A percentile compares a stretch with the other conserved stretches of the same genome.
phyloP scores from a whole-genome alignment of 129 eudicot species.

The Arctium minus region DNA sequence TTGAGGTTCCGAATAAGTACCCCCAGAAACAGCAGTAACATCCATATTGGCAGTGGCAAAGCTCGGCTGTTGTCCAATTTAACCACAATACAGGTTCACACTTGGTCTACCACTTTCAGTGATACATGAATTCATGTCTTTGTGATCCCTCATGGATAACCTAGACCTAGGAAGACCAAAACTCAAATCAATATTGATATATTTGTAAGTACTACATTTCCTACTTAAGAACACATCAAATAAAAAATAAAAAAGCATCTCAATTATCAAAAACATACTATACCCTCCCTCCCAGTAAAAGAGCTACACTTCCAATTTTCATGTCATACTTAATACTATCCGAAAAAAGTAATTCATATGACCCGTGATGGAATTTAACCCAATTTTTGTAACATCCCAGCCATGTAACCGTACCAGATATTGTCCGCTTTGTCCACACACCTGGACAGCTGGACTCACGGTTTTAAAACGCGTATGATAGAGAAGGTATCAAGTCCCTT shows the following conservation, averaged over 20 bases:
- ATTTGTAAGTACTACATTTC: not conserved
- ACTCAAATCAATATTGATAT: not conserved
- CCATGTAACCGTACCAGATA: no score
- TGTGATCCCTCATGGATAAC: conserved; percentile 2
- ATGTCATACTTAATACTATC: not conserved
- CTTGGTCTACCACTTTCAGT: not conserved
- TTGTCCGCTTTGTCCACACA: no score
- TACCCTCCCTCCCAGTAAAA: not conserved
- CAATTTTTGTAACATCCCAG: not conserved
- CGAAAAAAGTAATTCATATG: not conserved
- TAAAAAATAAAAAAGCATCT: not conserved
- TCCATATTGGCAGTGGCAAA: conserved; percentile 38
- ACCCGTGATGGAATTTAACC: not conserved
- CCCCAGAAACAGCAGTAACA: conserved; percentile 15
- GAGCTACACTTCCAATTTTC: not conserved
- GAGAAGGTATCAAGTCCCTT: no score
- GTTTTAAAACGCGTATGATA: no score
- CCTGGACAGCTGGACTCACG: no score
- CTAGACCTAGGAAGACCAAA: conserved; percentile 1
- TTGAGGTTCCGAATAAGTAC: conserved; percentile 46
- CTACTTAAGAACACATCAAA: not conserved
- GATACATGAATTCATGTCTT: not conserved
- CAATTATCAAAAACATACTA: not conserved
- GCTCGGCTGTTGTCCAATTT: not conserved
- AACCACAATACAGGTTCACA: conserved; percentile 20